Evolutionary conservation across 495 filamentous ascomycete genomes (phyloP).

Genomic region (Penicillium canariense): DNA sequence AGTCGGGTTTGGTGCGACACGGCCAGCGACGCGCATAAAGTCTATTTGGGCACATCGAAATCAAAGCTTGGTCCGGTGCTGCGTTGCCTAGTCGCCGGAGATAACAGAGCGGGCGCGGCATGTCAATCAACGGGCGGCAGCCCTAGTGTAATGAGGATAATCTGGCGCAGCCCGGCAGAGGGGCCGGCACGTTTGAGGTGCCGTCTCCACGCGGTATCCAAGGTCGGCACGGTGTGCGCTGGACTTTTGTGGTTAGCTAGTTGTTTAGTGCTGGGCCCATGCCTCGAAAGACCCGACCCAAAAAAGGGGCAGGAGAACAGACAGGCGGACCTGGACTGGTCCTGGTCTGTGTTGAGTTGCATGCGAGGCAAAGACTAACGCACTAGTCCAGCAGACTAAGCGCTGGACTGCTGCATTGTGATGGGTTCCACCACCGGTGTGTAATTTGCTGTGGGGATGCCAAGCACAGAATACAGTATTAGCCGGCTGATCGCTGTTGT

Average conservation of each 20-base stretch:
- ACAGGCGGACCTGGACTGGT: neutral
- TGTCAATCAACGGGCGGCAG: neutral
- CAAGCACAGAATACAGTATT: neutral
- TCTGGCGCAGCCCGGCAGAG: neutral
- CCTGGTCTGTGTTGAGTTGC: neutral
- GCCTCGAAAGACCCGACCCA: conserved; percentile 6
- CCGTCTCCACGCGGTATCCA: conserved; percentile 6
- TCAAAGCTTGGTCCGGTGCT: conserved; percentile 1
- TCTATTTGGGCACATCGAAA: conserved; percentile 5
- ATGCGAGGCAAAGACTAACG: neutral
- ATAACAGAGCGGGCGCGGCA: neutral
- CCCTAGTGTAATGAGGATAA: conserved; percentile 11
- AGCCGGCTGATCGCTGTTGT: neutral
- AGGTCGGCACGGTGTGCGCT: too few relatives aligned
- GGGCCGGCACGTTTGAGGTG: neutral
- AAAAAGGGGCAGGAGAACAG: conserved; percentile 14
- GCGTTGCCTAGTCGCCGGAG: neutral
- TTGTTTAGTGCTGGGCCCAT: neutral
- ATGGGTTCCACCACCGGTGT: neutral
- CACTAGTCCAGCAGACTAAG: neutral
- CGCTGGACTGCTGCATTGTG: neutral
- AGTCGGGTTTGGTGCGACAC: neutral
- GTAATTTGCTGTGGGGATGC: neutral
- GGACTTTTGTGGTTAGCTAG: neutral
- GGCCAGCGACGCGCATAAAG: conserved; percentile 8